Evolutionary conservation across 495 filamentous ascomycete genomes (phyloP), one percentile per base, ranked within the genome.

Genomic region (Recurvomyces mirabilis): DNA sequence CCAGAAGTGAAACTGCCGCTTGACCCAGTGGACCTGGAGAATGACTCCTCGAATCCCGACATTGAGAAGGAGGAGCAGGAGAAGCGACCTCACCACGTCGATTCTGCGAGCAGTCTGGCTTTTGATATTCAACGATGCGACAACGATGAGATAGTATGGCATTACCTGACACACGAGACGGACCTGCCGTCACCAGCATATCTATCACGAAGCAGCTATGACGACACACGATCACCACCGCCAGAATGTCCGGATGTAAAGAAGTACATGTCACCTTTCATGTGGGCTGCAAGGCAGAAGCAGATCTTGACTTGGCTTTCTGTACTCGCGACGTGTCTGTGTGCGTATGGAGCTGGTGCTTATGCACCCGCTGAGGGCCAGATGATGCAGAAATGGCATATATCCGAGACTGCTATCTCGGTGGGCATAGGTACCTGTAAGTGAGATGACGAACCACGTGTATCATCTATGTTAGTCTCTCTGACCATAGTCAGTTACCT

Each of bases 381-480:
- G 37, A 72, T 94, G 64, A 69, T 65, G 9, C 62, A 61, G 2
- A 67, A 82, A 45, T 81, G 79, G 68, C 60, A 69, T 17, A 70
- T 86, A 9, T 75, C 78, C 32, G 60, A 66, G 15, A 70, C 82
- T 10, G 77, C 81, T 17, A 74, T 81, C 24, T 66, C 84, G 13
- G 66, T 81, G n/a, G 84, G 84, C 11, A 82, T 94, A 35, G 91
- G 87, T 0, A 70, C 76, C 2, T 96, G n/a, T n/a, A n/a, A n/a
- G n/a, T n/a, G n/a, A n/a, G n/a, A n/a, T n/a, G n/a, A n/a, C n/a
- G n/a, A n/a, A n/a, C n/a, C n/a, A n/a, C n/a, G n/a, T n/a, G n/a
- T n/a, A n/a, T n/a, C n/a, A n/a, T n/a, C n/a, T n/a, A n/a, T n/a
- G n/a, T n/a, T n/a, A n/a, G n/a, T n/a, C n/a, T n/a, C n/a, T n/a